These are phyloP conservation scores for Saturnispora kantuleensis DNA, from an alignment of 805 yeast genomes.

Conservation along the genomic window DNA sequence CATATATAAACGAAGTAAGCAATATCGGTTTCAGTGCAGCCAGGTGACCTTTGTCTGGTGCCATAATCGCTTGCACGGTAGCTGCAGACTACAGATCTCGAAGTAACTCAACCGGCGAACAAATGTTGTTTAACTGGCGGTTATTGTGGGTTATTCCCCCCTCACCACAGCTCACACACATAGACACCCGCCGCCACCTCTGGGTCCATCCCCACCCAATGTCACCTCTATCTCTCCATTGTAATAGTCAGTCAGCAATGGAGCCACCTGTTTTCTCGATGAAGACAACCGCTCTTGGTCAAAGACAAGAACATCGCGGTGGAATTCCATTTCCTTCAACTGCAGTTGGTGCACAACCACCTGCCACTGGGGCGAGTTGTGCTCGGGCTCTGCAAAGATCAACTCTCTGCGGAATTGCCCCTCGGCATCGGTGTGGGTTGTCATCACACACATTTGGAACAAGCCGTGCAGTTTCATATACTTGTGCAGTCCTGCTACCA, in stretches of 20 bases:
- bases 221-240: background rate
- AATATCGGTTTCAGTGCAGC: no score
- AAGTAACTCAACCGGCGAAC: no score
- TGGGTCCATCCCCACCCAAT: background rate
- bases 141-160: no score
- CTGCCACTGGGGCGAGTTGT: background rate
- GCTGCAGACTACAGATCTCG: no score
- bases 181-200: no score
- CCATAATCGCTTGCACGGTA: no score
- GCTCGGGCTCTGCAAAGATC: background rate
- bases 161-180: no score
- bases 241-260: slow-evolving; percentile 28
- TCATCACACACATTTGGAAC: slow-evolving; percentile 39
- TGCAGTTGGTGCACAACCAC: slow-evolving; percentile 17
- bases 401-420: slow-evolving; percentile 34
- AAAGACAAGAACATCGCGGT: slow-evolving; percentile 14
- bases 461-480: slow-evolving; percentile 26
- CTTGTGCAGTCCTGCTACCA: slow-evolving; percentile 15
- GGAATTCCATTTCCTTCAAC: slow-evolving; percentile 11
- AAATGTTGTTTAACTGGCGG: no score
- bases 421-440: slow-evolving; percentile 28
- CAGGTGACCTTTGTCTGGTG: no score
- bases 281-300: slow-evolving; percentile 48
- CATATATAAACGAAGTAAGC: no score
- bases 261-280: slow-evolving; percentile 83